Evolutionary conservation across 495 filamentous ascomycete genomes (phyloP), one percentile per base, ranked within the genome.

Genomic region (Penicillium argentinense): DNA sequence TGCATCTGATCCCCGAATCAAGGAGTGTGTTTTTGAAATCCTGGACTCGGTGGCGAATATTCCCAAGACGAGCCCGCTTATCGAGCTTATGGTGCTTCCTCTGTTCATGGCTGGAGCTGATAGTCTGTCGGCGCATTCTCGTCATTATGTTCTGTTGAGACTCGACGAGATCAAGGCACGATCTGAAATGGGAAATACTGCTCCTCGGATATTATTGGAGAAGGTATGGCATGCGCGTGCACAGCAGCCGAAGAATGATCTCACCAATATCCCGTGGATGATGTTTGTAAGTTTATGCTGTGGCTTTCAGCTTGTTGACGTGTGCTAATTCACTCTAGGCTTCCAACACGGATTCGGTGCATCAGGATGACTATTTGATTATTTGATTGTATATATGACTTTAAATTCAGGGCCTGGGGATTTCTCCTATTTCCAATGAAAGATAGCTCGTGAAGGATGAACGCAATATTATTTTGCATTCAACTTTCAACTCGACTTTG

Each of bases 21-120:
- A 68, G 34, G 47, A 53, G 5, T 67, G 62, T 11, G 68, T 71
- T 9, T 44, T 39, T 0, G 57, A 40, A 14, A 64, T 68, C 3
- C 24, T 71, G 6, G 62, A 71, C 36, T 59, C 62, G 4, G 56
- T 64, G 4, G 57, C 68, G 11, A 47, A 57, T n/a, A 57, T 71
- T 16, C 59, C 66, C 3, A 19, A 39, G 1, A 57, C 61, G 1
- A 62, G 53, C 21, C 52, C 52, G 0, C 29, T 71, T 18, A 44
- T 65, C 5, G 66, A 71, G 28, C 49, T 71, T 8, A 19, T 59
- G 28, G 61, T 71, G 1, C 45, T 71, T 23, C 68, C 68, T 12
- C 41, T 71, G 0, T 71, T 71, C 28, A 66, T 71, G 56, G 66
- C 66, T 12, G 68, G 68, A 7, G 56, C 62, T 1, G 68, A 71